Conservation (phyloP, 1,284 basidiomycete genomes). For the Xerocomus amazonicus region DNA sequence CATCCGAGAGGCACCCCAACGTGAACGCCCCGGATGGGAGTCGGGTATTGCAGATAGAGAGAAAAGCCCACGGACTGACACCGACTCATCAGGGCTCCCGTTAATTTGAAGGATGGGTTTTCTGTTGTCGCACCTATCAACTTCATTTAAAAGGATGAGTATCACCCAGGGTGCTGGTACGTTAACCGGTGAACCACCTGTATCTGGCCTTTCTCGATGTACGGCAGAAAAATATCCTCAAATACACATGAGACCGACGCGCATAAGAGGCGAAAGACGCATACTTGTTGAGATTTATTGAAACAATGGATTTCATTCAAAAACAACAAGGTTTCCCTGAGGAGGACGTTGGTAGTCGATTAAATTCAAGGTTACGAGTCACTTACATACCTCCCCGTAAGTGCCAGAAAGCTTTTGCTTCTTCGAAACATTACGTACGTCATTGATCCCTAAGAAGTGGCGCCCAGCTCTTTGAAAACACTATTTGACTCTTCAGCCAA, state of each 20-base stretch:
- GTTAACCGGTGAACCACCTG: constrained; percentile 42
- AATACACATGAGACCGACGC: neutral
- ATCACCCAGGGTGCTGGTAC: neutral
- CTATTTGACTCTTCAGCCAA: constrained; percentile 59
- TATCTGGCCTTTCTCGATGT: constrained; percentile 74
- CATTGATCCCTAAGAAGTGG: constrained; percentile 74
- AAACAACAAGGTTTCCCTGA: constrained; percentile 69
- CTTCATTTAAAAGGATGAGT: constrained; percentile 32
- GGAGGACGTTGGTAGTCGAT: constrained; percentile 3
- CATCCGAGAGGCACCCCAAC: constrained; percentile 57
- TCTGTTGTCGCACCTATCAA: constrained; percentile 90
- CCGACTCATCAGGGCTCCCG: constrained; percentile 73
- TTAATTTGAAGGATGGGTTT: constrained; percentile 87
- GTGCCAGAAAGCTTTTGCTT: constrained; percentile 67
- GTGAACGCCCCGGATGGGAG: constrained; percentile 53
- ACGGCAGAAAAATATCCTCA: constrained; percentile 78
- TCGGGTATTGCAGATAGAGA: constrained; percentile 10
- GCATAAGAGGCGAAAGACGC: constrained; percentile 1
- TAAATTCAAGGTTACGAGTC: neutral
- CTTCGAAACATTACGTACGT: constrained; percentile 79
- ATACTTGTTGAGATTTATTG: constrained; percentile 77
- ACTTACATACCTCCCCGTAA: constrained; percentile 57
- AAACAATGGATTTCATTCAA: constrained; percentile 91
- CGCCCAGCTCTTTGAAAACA: constrained; percentile 73
- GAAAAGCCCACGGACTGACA: constrained; percentile 56